Percentiles rank a stretch among this genome's conserved stretches.
phyloP scores from a whole-genome alignment of 176 grass and related monocot genomes.

The Carex myosuroides region DNA sequence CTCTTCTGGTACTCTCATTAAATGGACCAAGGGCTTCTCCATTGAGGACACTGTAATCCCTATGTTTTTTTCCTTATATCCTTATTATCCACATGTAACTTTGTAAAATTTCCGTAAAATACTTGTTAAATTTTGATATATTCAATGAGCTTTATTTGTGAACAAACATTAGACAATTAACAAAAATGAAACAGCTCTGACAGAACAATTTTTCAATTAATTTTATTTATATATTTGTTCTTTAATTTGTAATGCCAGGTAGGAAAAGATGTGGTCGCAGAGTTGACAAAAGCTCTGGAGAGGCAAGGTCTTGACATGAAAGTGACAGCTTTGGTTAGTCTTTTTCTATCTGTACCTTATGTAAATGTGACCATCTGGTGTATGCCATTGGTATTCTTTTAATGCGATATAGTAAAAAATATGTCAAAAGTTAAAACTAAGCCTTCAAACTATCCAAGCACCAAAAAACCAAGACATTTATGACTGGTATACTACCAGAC shows the following conservation, averaged over 20 bases:
- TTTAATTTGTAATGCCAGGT: conserved; percentile 43
- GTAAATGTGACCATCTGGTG: background rate
- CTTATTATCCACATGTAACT: background rate
- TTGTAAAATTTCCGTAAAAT: background rate
- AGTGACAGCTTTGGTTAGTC: conserved; percentile 64
- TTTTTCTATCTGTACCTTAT: background rate
- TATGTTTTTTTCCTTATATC: background rate
- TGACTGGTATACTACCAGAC: background rate
- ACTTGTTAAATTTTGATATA: background rate
- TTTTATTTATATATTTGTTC: conserved; percentile 10
- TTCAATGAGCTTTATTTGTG: background rate
- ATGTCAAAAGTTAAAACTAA: background rate
- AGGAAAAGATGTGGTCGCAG: conserved; percentile 77
- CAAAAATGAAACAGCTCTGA: background rate
- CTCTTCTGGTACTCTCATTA: conserved; percentile 74
- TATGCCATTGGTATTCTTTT: background rate
- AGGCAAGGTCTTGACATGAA: conserved; percentile 85
- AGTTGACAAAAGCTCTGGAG: conserved; percentile 71
- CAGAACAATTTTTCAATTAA: background rate
- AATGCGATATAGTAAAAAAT: background rate
- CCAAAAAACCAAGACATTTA: background rate
- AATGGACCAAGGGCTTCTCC: conserved; percentile 89
- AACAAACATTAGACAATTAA: background rate
- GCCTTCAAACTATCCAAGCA: background rate
- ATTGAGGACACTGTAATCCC: conserved; percentile 72